phyloP scores from a whole-genome alignment of 2,329 filamentous ascomycete species.

The Aspergillus hortae region DNA sequence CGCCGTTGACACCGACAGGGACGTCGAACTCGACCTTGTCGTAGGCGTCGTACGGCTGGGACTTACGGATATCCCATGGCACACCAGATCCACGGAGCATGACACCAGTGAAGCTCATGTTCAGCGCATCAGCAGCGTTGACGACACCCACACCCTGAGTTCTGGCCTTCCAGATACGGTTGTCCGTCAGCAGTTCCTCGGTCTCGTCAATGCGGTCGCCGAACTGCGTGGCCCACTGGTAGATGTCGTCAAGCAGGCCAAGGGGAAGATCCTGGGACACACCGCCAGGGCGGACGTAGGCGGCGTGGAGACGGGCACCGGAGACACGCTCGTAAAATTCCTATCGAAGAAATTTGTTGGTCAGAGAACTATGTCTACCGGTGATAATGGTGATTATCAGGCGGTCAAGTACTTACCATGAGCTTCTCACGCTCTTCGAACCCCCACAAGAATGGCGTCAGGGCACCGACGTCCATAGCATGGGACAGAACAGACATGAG shows the following conservation, averaged over 20 bases:
- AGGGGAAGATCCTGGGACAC: slow-evolving; percentile 93
- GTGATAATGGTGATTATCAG: background rate
- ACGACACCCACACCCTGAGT: slow-evolving; percentile 90
- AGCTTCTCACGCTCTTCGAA: slow-evolving; percentile 99
- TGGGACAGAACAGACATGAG: slow-evolving; percentile 96
- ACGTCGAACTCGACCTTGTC: slow-evolving; percentile 98
- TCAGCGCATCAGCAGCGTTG: slow-evolving; percentile 86
- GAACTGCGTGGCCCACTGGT: slow-evolving; percentile 99
- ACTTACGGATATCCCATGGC: slow-evolving; percentile 95
- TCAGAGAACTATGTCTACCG: background rate
- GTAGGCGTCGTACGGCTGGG: slow-evolving; percentile 94
- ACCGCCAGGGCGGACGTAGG: slow-evolving; percentile 93
- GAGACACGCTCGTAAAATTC: slow-evolving; percentile 99
- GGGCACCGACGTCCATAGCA: slow-evolving; percentile 97
- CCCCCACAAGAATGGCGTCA: slow-evolving; percentile 98
- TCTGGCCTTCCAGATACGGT: slow-evolving; percentile 97
- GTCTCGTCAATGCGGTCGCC: slow-evolving; percentile 98
- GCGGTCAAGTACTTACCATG: slow-evolving; percentile 66
- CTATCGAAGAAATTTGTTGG: slow-evolving; percentile 44
- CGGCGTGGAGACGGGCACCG: slow-evolving; percentile 92
- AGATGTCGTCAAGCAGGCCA: slow-evolving; percentile 95
- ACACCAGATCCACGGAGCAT: slow-evolving; percentile 97
- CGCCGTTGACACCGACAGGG: slow-evolving; percentile 91
- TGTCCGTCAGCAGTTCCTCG: slow-evolving; percentile 97
- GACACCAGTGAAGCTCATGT: slow-evolving; percentile 93